Evolutionary conservation across 2,329 filamentous ascomycete species (phyloP).

Genomic region (Phialemoniopsis sp.): DNA sequence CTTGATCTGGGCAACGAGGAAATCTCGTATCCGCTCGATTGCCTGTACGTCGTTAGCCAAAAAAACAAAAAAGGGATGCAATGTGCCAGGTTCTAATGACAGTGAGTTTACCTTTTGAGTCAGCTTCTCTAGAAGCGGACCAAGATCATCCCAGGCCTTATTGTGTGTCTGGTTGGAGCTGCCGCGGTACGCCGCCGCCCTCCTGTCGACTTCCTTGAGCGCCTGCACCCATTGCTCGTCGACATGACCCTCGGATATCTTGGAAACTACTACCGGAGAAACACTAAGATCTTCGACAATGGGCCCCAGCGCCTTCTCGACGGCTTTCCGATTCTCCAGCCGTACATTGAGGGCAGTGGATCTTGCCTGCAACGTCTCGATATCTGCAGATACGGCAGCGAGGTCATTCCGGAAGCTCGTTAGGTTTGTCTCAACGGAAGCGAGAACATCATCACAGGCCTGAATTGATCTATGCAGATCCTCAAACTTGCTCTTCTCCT

Average conservation of each 20-base stretch:
- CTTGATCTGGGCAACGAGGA: conserved; percentile 91
- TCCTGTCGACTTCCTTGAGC: conserved; percentile 78
- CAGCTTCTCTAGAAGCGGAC: conserved; percentile 79
- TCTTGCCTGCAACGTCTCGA: conserved; percentile 85
- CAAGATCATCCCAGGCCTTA: conserved; percentile 79
- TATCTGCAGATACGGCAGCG: conserved; percentile 87
- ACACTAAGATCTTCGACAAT: conserved; percentile 90
- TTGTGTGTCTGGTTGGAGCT: conserved; percentile 57
- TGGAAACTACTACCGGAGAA: conserved; percentile 75
- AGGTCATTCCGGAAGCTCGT: conserved; percentile 92
- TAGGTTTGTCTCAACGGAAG: conserved; percentile 88
- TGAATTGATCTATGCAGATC: conserved; percentile 85
- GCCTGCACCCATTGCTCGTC: conserved; percentile 86
- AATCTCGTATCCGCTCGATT: conserved; percentile 90
- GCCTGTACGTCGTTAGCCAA: conserved; percentile 46
- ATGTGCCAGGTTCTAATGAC: too few relatives aligned
- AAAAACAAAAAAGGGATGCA: background rate
- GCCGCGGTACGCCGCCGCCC: conserved; percentile 67
- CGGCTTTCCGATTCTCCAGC: conserved; percentile 81
- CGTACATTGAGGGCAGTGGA: conserved; percentile 80
- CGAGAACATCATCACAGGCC: conserved; percentile 89
- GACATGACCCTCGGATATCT: conserved; percentile 83
- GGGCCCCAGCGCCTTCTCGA: conserved; percentile 83
- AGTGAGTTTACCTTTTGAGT: conserved; percentile 62
- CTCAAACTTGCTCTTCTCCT: conserved; percentile 80